Evolutionary conservation across 164 flowering plant genomes (phyloP), one percentile per base, ranked within the genome.

Genomic region (Nelumbo lutea): DNA sequence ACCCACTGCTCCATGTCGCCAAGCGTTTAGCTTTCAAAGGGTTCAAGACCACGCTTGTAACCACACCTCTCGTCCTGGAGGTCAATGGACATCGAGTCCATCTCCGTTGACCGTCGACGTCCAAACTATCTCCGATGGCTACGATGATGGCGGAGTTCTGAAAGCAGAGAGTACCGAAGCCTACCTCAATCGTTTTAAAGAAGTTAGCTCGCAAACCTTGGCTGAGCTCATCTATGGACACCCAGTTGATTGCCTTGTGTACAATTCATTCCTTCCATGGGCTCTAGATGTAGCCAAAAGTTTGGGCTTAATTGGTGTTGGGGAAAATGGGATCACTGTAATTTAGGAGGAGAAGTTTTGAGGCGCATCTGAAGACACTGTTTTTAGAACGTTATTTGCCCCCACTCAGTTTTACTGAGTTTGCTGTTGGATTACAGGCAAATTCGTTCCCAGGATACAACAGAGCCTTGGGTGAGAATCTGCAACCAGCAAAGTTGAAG

Each of bases 121-220:
- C 0, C 73, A 72, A 38, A 44, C 77, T 56, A 75, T 81, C 38
- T 80, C 81, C 0, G 83, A 84, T 59, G 83, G 79, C 48, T 76
- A 38, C 46, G 84, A 79, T 6, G 67, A 72, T 1, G 79, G 78
- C 2, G 80, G 82, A 0, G 27, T 6, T 9, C 14, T 15, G 2
- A 63, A 58, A 40, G 79, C 78, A 1, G 77, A 47, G 11, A 48
- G 55, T 64, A 5, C 40, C 45, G 45, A 69, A 1, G 70, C 14
- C 41, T 75, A 73, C 55, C 27, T 63, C 40, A n/a, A 15, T 6
- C 53, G 58, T 9, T 64, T 67, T 27, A n/a, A 41, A 44, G 14
- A 46, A 27, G 57, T 41, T 2, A 59, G 41, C 2, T 61, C 60
- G 4, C 56, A 62, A 51, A 45, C 48, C 53, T 38, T 70, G 15